Conservation (phyloP, 768 basidiomycete species). For the Tubosaeta sp. region DNA sequence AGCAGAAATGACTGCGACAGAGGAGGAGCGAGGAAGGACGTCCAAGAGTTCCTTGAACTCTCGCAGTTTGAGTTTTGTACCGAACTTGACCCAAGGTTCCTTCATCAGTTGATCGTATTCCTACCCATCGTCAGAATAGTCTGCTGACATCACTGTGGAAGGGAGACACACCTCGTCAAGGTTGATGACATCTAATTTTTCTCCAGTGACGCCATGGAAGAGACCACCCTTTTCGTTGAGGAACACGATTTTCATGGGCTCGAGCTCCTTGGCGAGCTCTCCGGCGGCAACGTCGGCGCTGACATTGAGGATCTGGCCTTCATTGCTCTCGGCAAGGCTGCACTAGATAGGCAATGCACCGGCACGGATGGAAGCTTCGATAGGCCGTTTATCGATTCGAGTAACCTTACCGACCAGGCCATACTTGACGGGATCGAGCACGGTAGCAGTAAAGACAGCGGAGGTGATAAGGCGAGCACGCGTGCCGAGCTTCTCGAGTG, state of each 20-base stretch:
- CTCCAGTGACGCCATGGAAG: slow-evolving; percentile 95
- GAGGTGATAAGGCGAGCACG: slow-evolving; percentile 97
- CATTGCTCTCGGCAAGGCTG: slow-evolving; percentile 87
- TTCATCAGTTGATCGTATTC: slow-evolving; percentile 97
- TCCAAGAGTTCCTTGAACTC: slow-evolving; percentile 99
- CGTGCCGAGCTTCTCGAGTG: slow-evolving; percentile 91
- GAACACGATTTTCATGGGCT: slow-evolving; percentile 98
- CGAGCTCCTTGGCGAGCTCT: slow-evolving; percentile 95
- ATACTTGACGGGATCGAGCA: slow-evolving; percentile 93
- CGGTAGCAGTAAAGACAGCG: slow-evolving; percentile 96
- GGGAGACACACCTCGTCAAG: slow-evolving; percentile 72
- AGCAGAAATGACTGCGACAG: slow-evolving; percentile 96
- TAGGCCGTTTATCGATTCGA: slow-evolving; percentile 89
- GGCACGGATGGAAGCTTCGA: slow-evolving; percentile 95
- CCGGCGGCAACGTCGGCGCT: slow-evolving; percentile 99
- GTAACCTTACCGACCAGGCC: slow-evolving; percentile 95
- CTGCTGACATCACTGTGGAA: not conserved
- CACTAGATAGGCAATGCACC: slow-evolving; percentile 96
- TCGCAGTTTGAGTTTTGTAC: slow-evolving; percentile 97
- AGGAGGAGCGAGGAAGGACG: slow-evolving; percentile 95
- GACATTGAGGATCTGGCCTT: slow-evolving; percentile 98
- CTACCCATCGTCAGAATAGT: slow-evolving; percentile 33
- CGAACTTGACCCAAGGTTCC: slow-evolving; percentile 98
- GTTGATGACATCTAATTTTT: slow-evolving; percentile 96
- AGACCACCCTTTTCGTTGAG: slow-evolving; percentile 97